A percentile compares a stretch with the other conserved stretches of the same genome.
Evolutionary conservation across 441 rosid genomes (phyloP).

Genomic region (Erodium moschatum): DNA sequence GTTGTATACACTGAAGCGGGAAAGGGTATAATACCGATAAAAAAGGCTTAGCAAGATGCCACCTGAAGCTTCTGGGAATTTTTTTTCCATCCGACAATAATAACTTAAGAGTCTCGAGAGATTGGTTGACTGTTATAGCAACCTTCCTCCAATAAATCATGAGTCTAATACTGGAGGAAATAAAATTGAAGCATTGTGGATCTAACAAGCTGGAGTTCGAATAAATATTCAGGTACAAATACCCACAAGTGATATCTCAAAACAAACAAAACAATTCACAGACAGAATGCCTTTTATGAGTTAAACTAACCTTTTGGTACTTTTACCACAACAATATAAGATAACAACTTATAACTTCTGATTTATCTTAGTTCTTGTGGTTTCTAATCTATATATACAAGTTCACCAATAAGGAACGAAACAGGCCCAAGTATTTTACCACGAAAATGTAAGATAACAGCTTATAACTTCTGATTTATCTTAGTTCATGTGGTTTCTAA

Average conservation of each 20-base stretch:
- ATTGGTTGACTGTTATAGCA: background rate
- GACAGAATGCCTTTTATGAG: background rate
- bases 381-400: background rate
- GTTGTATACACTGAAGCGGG: background rate
- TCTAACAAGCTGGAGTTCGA: background rate
- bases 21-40: background rate
- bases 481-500: background rate
- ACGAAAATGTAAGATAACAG: background rate
- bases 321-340: background rate
- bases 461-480: background rate
- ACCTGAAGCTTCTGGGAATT: background rate
- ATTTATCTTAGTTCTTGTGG: background rate
- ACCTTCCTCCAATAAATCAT: background rate
- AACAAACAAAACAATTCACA: background rate
- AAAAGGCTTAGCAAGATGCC: background rate
- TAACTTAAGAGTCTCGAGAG: background rate
- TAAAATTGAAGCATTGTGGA: background rate
- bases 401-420: too few species aligned
- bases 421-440: background rate
- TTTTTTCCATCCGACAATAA: background rate
- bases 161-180: background rate
- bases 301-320: background rate
- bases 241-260: background rate
- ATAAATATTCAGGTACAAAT: background rate
- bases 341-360: background rate